These are phyloP conservation scores for Dactylellina sp. DNA, from an alignment of 2,329 filamentous ascomycete species.

Conservation along the genomic window DNA sequence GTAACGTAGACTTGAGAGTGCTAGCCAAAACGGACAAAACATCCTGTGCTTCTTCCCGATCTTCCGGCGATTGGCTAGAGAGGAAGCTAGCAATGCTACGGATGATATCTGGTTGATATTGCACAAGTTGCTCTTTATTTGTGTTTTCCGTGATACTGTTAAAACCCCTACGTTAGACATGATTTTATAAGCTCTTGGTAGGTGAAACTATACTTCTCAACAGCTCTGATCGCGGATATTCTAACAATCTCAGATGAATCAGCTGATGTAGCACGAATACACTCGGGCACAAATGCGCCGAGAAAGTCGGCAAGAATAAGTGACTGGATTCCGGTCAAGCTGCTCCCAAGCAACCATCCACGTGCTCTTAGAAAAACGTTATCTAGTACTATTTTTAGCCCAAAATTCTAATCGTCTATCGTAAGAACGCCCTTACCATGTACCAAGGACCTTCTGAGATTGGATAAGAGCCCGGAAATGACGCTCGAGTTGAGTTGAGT, in stretches of 20 bases:
- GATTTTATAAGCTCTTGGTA: neutral
- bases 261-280: slow-evolving; percentile 78
- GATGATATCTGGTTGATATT: slow-evolving; percentile 63
- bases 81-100: slow-evolving; percentile 78
- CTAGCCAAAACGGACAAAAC: slow-evolving; percentile 90
- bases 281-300: slow-evolving; percentile 76
- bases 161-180: slow-evolving; percentile 10
- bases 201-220: slow-evolving; percentile 73
- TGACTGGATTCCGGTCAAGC: slow-evolving; percentile 76
- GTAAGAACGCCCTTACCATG: slow-evolving; percentile 18
- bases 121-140: slow-evolving; percentile 55
- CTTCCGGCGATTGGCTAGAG: slow-evolving; percentile 63
- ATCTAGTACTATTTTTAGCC: slow-evolving; percentile 65
- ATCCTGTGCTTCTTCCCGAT: slow-evolving; percentile 89
- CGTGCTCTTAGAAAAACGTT: slow-evolving; percentile 84
- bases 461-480: slow-evolving; percentile 37
- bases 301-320: slow-evolving; percentile 66
- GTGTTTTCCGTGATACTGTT: slow-evolving; percentile 66
- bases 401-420: neutral
- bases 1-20: slow-evolving; percentile 83
- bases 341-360: slow-evolving; percentile 86
- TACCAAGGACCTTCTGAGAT: slow-evolving; percentile 37
- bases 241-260: slow-evolving; percentile 90
- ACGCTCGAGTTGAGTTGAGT: slow-evolving; percentile 29
- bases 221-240: slow-evolving; percentile 87